Evolutionary conservation across 352 stramenopile species (phyloP), one percentile per base, ranked within the genome.

Genomic region (Phytophthora multivora): DNA sequence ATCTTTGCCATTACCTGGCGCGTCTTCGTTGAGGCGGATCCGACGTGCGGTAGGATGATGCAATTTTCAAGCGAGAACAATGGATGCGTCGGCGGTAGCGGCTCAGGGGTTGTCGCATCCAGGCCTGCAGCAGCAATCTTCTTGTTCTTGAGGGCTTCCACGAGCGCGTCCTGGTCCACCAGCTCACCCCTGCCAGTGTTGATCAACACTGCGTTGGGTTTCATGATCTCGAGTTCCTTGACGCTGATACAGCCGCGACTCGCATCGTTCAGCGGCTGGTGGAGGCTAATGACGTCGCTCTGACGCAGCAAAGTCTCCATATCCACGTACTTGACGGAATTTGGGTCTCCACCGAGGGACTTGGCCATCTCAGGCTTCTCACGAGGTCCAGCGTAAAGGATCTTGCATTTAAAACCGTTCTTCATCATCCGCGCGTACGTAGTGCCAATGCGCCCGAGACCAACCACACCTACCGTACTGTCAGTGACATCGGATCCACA

Each of bases 101-200:
- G 92, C 79, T 98, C 92, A 1, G 92, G 92, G 26, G 79, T 81
- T 12, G 91, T 97, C n/a, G 95, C 92, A 62, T 98, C 92, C 30
- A 98, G 69, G 16, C 72, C 82, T 4, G 82, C 82, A 0, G 66
- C 76, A 4, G 76, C 78, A 26, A 91, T 84, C 47, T 52, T 26
- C 23, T 76, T 66, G 18, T 41, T 69, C 16, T 38, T 35, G 11
- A 92, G 65, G 13, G 80, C 80, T 3, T 77, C 40, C 21, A 73
- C 48, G 12, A 92, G 76, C 26, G 83, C 81, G 10, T 90, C 79
- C 57, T 96, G 91, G 61, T 97, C 87, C 30, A 98, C 82, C 60
- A 98, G 78, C 35, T 93, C 89, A 26, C 92, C 92, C 23, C 92
- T 77, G 36, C 87, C 87, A 50, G 94, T 97, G 67, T 98, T 98